Percentiles rank a stretch among this genome's conserved stretches.
Evolutionary conservation across 202 grass and related monocot species (phyloP).

Genomic region (Brachypodium distachyon): DNA sequence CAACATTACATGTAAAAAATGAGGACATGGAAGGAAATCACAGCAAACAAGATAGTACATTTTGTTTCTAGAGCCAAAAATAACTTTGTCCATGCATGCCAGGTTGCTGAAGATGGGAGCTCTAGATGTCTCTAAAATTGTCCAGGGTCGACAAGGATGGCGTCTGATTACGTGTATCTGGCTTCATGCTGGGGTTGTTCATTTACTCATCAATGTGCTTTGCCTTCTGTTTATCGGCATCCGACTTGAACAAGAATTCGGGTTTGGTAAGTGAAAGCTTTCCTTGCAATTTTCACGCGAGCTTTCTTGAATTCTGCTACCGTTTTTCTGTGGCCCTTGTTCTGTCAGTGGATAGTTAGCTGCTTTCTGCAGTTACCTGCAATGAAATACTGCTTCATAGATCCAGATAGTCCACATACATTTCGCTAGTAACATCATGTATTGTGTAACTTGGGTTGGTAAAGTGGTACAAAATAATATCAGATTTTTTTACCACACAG

Average conservation of each 20-base stretch:
- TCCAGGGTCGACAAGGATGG: conserved; percentile 62
- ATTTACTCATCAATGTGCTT: conserved; percentile 83
- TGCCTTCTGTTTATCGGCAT: conserved; percentile 72
- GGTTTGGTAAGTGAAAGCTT: conserved; percentile 40
- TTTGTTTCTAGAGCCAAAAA: background rate
- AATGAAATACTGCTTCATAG: background rate
- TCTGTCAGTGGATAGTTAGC: background rate
- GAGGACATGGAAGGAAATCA: background rate
- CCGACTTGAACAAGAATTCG: conserved; percentile 82
- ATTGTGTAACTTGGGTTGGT: background rate
- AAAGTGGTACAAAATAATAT: background rate
- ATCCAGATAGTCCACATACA: background rate
- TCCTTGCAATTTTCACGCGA: background rate
- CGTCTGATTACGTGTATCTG: conserved; percentile 74
- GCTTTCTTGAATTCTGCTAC: background rate
- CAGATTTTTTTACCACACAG: background rate
- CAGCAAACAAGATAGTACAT: background rate
- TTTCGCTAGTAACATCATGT: background rate
- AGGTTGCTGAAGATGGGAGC: conserved; percentile 87
- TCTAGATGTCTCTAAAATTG: conserved; percentile 54
- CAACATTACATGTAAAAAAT: background rate
- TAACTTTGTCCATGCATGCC: background rate
- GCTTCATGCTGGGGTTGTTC: conserved; percentile 82
- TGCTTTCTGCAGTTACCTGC: background rate
- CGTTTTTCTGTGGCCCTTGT: background rate